Percentiles rank a stretch among this genome's conserved stretches.
Conservation (phyloP, 2,329 filamentous ascomycete species). For the Hypoxylon sp. region DNA sequence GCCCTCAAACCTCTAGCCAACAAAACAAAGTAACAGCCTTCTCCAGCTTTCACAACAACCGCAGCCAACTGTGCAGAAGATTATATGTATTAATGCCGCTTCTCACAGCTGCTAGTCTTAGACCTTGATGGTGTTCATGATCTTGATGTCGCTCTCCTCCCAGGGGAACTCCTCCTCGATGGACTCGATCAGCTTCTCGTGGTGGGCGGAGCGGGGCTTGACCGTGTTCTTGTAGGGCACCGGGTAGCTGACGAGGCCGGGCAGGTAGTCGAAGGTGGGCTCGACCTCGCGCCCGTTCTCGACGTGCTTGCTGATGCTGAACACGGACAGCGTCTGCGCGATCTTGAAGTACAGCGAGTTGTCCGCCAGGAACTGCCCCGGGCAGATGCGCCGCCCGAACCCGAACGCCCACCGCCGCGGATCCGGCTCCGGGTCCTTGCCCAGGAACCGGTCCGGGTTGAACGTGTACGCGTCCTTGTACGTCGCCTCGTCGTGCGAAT, state of each 20-base stretch:
- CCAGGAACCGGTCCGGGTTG: slow-evolving; percentile 48
- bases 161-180: slow-evolving; percentile 36
- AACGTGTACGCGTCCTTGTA: slow-evolving; percentile 58
- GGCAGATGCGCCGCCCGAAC: slow-evolving; percentile 49
- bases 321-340: slow-evolving; percentile 55
- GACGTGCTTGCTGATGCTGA: slow-evolving; percentile 51
- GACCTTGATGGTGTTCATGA: neutral
- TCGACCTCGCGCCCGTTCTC: slow-evolving; percentile 48
- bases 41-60: no score
- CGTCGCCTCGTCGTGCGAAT: slow-evolving; percentile 63
- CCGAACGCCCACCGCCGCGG: slow-evolving; percentile 45
- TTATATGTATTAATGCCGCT: no score
- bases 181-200: slow-evolving; percentile 39
- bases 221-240: slow-evolving; percentile 36
- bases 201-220: slow-evolving; percentile 37
- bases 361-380: slow-evolving; percentile 46
- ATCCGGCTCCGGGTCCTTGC: slow-evolving; percentile 43
- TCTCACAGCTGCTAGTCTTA: neutral
- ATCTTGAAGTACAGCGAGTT: slow-evolving; percentile 45
- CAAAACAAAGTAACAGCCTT: no score
- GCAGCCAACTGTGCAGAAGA: no score
- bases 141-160: slow-evolving; percentile 30
- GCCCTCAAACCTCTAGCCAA: no score
- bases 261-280: slow-evolving; percentile 20
- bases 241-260: slow-evolving; percentile 40